A percentile compares a stretch with the other conserved stretches of the same genome.
These are phyloP conservation scores for Quercus bicolor DNA, from an alignment of 306 rosid species.

Conservation along the genomic window DNA sequence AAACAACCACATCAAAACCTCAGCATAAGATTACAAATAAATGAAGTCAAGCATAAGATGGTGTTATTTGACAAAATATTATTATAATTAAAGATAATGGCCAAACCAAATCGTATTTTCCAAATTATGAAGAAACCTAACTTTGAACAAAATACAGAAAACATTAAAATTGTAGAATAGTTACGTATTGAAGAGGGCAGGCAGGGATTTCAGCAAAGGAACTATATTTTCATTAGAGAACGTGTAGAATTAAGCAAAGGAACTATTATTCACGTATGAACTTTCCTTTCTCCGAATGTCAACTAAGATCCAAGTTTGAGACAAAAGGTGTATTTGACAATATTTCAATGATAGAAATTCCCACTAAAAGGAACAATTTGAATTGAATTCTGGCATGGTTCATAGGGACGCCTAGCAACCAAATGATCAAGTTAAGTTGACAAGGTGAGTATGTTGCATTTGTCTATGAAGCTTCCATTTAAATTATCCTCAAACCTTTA, in stretches of 20 bases:
- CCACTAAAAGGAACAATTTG: not conserved
- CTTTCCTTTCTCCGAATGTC: too few species aligned
- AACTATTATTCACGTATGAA: too few species aligned
- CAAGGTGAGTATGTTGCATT: not conserved
- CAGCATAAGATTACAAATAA: not conserved
- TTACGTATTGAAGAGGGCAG: not conserved
- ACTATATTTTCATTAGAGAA: not conserved
- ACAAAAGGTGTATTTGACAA: not conserved
- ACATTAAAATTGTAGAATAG: not conserved
- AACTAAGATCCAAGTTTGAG: too few species aligned
- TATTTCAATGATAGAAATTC: not conserved
- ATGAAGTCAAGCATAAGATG: too few species aligned
- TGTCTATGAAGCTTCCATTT: not conserved
- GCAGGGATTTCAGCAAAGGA: not conserved
- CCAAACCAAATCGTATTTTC: not conserved
- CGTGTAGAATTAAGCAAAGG: too few species aligned
- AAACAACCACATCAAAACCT: conserved; percentile 8
- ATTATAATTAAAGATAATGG: not conserved
- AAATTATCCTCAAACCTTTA: not conserved
- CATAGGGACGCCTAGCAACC: not conserved
- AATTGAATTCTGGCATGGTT: not conserved
- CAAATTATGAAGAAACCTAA: not conserved
- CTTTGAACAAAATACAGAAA: not conserved
- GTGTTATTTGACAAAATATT: not conserved
- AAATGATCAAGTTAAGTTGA: too few species aligned